Conservation (phyloP, 768 basidiomycete species). For the Boletus sensibilis region DNA sequence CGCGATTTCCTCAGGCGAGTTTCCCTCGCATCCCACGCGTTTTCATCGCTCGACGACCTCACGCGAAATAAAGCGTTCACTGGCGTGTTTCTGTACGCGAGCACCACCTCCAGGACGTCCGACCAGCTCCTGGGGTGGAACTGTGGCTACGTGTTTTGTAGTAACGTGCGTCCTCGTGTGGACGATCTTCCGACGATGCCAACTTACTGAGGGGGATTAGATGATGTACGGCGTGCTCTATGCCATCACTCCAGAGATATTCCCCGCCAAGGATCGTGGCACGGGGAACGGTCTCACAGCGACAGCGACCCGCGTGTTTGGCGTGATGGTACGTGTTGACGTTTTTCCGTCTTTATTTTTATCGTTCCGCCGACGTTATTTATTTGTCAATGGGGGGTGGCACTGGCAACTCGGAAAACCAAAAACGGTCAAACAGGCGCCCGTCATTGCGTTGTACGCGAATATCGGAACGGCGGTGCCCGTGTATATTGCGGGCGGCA, state of each 20-base stretch:
- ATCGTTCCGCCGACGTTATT: neutral
- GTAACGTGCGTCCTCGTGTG: slow-evolving; percentile 44
- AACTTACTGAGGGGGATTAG: slow-evolving; percentile 26
- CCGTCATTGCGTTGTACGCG: slow-evolving; percentile 69
- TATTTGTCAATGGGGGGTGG: too few relatives aligned
- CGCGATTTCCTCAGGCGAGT: slow-evolving; percentile 60
- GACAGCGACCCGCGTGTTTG: slow-evolving; percentile 61
- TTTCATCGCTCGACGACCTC: slow-evolving; percentile 45
- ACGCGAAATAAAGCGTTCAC: slow-evolving; percentile 59
- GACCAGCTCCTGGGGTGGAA: slow-evolving; percentile 76
- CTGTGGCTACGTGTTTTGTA: slow-evolving; percentile 67
- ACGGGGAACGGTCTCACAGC: slow-evolving; percentile 68
- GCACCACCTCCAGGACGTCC: slow-evolving; percentile 70
- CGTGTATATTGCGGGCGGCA: slow-evolving; percentile 66
- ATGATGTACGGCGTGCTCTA: slow-evolving; percentile 79
- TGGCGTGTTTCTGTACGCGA: slow-evolving; percentile 70
- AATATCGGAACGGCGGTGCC: slow-evolving; percentile 63
- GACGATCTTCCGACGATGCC: neutral
- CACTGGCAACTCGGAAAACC: neutral
- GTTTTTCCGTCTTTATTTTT: neutral
- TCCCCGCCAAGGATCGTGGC: slow-evolving; percentile 70
- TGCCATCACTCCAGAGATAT: slow-evolving; percentile 66
- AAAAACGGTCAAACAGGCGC: slow-evolving; percentile 44
- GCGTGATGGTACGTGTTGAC: slow-evolving; percentile 51
- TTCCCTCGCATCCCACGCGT: slow-evolving; percentile 8